Percentiles rank a stretch among this genome's conserved stretches.
phyloP scores from a whole-genome alignment of 371 early-diverging fungal species.

The Rhizopus stolonifer region DNA sequence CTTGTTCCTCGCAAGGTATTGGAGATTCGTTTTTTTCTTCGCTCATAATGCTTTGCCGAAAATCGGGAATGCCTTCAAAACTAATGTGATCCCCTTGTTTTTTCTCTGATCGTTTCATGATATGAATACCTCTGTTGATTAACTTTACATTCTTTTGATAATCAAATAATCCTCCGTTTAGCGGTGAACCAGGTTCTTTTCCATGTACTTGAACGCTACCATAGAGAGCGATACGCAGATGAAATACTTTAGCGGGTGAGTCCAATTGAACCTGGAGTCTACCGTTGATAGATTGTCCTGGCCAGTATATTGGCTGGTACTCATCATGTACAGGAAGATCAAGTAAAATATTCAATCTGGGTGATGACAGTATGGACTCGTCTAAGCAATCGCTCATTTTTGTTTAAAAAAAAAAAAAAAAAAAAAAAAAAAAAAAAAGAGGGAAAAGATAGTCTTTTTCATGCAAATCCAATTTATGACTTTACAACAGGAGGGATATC shows the following conservation, averaged over 20 bases:
- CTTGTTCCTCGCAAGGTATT: neutral
- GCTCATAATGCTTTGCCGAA: neutral
- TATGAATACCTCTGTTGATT: conserved; percentile 12
- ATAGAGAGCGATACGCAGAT: conserved; percentile 11
- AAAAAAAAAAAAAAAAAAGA: neutral
- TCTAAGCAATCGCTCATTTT: neutral
- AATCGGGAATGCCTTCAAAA: neutral
- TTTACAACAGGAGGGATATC: no score
- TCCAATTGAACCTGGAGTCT: conserved; percentile 2
- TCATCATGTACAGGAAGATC: conserved; percentile 8
- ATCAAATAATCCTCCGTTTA: conserved; percentile 14
- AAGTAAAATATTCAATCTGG: conserved; percentile 3
- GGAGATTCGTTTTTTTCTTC: neutral
- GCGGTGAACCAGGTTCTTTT: conserved; percentile 1
- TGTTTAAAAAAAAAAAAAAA: neutral
- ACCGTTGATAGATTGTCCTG: conserved; percentile 16
- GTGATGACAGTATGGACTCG: neutral
- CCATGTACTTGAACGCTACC: conserved; percentile 20
- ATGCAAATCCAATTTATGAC: no score
- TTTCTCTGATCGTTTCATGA: neutral
- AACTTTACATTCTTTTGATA: conserved; percentile 13
- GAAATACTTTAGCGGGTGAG: conserved; percentile 7
- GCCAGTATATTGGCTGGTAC: conserved; percentile 16
- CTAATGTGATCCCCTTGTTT: neutral
- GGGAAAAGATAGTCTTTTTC: no score